Evolutionary conservation across 495 filamentous ascomycete species (phyloP).

Genomic region (Aspergillus homomorphus): DNA sequence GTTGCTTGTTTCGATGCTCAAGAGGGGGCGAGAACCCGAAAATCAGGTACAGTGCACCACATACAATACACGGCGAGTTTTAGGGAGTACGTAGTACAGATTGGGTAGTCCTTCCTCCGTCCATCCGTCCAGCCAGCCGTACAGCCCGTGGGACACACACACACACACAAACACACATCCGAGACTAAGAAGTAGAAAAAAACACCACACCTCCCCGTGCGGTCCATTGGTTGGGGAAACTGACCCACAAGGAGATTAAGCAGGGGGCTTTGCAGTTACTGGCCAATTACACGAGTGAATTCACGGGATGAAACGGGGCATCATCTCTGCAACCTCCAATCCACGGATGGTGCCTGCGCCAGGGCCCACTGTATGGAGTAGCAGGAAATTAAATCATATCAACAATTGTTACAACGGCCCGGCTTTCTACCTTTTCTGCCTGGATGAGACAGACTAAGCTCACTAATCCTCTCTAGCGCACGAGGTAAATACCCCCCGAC

Average conservation of each 20-base stretch:
- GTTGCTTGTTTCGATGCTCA: background rate
- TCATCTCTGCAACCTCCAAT: conserved; percentile 9
- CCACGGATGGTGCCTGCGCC: conserved; percentile 10
- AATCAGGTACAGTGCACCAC: no score
- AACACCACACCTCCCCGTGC: background rate
- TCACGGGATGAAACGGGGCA: conserved; percentile 11
- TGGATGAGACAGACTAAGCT: background rate
- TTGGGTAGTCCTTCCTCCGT: no score
- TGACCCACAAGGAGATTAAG: conserved; percentile 3
- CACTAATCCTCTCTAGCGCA: background rate
- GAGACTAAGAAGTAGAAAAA: background rate
- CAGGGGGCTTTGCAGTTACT: background rate
- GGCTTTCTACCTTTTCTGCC: background rate
- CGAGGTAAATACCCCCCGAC: no score
- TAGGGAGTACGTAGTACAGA: no score
- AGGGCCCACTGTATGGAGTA: conserved; percentile 5
- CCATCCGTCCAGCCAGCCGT: no score
- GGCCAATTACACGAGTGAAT: conserved; percentile 1
- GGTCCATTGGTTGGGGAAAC: background rate
- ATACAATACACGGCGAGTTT: no score
- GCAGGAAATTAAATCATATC: conserved; percentile 4
- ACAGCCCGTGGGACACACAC: no score
- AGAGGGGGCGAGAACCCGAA: no score
- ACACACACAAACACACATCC: background rate
- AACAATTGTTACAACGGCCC: background rate